These are phyloP conservation scores for Wickerhamiella sergipiensis DNA, from an alignment of 805 yeast genomes.

Conservation along the genomic window DNA sequence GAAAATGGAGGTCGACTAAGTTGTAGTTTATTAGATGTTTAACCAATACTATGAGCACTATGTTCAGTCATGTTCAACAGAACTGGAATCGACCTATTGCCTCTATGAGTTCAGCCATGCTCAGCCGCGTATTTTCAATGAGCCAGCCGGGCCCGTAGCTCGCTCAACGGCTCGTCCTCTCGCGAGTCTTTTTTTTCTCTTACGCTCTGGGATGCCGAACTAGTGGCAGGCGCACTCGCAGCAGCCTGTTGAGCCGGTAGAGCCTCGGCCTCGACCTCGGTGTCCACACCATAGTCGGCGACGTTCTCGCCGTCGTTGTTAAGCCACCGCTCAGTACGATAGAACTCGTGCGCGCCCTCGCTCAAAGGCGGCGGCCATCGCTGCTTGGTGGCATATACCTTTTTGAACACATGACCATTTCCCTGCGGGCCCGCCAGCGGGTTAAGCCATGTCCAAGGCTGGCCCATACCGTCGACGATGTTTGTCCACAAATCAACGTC, in stretches of 20 bases:
- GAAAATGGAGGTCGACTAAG: constrained; percentile 1
- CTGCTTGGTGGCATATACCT: constrained; percentile 40
- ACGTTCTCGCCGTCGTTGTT: constrained; percentile 76
- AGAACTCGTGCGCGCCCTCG: constrained; percentile 19
- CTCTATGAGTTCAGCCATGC: too few relatives aligned
- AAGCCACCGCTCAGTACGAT: constrained; percentile 41
- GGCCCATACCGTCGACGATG: constrained; percentile 40
- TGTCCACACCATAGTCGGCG: constrained; percentile 79
- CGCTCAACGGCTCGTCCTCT: constrained; percentile 9
- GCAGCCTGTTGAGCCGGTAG: too few relatives aligned
- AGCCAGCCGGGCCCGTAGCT: not conserved
- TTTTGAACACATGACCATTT: constrained; percentile 44
- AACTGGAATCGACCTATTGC: too few relatives aligned
- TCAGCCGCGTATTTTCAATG: too few relatives aligned
- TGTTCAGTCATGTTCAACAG: too few relatives aligned
- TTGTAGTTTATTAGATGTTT: too few relatives aligned
- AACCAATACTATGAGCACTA: too few relatives aligned
- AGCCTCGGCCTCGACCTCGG: constrained; percentile 24
- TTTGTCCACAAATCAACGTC: constrained; percentile 54
- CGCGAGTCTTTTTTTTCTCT: too few relatives aligned
- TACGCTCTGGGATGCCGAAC: not conserved
- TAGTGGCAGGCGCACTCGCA: not conserved
- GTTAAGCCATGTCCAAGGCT: constrained; percentile 45
- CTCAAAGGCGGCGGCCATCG: constrained; percentile 73
- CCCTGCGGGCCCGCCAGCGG: constrained; percentile 59